Conservation (phyloP, 1,139 yeast species). For the Zhuliangozyma blackwelliae region DNA sequence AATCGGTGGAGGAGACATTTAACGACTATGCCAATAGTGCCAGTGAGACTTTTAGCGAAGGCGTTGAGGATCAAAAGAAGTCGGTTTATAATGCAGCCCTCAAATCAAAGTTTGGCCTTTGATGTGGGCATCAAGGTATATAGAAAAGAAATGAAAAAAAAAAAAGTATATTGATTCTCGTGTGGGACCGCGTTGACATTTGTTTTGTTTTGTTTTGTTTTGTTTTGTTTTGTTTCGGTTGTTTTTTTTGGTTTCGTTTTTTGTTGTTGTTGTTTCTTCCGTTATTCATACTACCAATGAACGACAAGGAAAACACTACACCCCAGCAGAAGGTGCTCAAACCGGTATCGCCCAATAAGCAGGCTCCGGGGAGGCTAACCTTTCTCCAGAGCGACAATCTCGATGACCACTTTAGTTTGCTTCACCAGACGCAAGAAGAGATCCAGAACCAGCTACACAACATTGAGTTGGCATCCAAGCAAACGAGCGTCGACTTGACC, state of each 20-base stretch:
- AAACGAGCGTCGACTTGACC: constrained; percentile 32
- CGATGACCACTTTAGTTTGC: constrained; percentile 27
- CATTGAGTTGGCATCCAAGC: constrained; percentile 32
- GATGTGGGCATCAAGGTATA: constrained; percentile 4
- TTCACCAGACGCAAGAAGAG: constrained; percentile 24
- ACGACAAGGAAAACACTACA: constrained; percentile 8
- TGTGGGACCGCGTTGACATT: constrained; percentile 1
- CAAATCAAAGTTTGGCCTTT: constrained; percentile 52
- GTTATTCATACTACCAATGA: too few relatives aligned
- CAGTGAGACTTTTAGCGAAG: constrained; percentile 51
- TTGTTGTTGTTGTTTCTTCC: too few relatives aligned
- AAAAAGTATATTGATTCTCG: neutral
- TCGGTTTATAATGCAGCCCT: constrained; percentile 50
- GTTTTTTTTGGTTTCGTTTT: too few relatives aligned
- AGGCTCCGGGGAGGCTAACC: constrained; percentile 18
- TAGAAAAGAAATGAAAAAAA: neutral
- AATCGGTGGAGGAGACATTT: constrained; percentile 49
- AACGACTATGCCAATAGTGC: constrained; percentile 56
- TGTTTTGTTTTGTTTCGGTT: too few relatives aligned
- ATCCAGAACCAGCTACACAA: constrained; percentile 28
- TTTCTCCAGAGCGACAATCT: constrained; percentile 28
- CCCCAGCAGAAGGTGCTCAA: constrained; percentile 15
- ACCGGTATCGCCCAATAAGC: constrained; percentile 26
- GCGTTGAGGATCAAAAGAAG: constrained; percentile 47
- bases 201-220: neutral